phyloP scores from a whole-genome alignment of 495 filamentous ascomycete genomes.

The Penicillium roqueforti region DNA sequence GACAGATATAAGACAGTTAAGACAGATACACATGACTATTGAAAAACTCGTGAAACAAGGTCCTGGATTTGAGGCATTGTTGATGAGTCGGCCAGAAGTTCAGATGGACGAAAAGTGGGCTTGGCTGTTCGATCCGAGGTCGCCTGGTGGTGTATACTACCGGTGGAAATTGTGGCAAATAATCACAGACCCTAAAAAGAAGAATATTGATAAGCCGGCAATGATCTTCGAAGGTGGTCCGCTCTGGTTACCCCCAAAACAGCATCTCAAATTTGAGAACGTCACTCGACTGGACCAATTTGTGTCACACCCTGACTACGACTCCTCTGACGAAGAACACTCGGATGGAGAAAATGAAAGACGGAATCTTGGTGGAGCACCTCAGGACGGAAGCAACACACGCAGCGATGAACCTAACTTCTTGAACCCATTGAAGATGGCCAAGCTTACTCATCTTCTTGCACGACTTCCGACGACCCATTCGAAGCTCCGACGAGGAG shows the following conservation, averaged over 20 bases:
- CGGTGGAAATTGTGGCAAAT: constrained; percentile 87
- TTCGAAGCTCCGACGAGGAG: constrained; percentile 72
- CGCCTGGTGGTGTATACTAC: constrained; percentile 77
- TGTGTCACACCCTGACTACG: constrained; percentile 76
- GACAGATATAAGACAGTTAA: constrained; percentile 70
- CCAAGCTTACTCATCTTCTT: constrained; percentile 75
- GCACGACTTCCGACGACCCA: constrained; percentile 75
- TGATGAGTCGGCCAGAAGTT: constrained; percentile 80
- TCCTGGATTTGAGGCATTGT: constrained; percentile 84
- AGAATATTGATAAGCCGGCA: constrained; percentile 28
- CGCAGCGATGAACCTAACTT: constrained; percentile 60
- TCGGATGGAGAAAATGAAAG: constrained; percentile 68
- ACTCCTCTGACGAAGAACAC: constrained; percentile 83
- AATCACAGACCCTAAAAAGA: constrained; percentile 49
- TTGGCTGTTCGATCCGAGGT: constrained; percentile 88
- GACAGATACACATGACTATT: constrained; percentile 82
- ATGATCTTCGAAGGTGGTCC: constrained; percentile 65
- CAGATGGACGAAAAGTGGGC: constrained; percentile 85
- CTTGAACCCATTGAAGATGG: constrained; percentile 79
- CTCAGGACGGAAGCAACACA: constrained; percentile 39
- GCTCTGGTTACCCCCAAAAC: constrained; percentile 67
- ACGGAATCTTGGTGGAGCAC: constrained; percentile 50
- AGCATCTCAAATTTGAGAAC: constrained; percentile 66
- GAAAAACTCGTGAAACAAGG: constrained; percentile 75
- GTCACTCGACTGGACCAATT: constrained; percentile 69